Base-by-base conservation (phyloP, 352 stramenopile genomes). In the Phytophthora foliorum region DNA sequence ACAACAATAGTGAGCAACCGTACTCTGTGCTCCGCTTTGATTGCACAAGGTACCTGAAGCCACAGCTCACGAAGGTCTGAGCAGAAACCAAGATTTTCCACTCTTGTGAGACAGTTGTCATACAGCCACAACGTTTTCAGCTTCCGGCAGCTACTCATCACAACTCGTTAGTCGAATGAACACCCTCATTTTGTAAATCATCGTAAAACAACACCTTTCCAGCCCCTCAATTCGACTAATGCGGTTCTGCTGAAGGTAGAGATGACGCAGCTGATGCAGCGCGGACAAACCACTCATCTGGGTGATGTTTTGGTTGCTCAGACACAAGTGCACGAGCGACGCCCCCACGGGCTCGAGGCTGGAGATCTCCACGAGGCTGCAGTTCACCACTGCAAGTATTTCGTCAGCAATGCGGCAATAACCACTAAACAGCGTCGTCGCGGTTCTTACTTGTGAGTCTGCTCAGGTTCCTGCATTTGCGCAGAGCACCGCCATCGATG, bases 231-330 rank as follows among this genome's bases (percentile, higher is more conserved):
- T 94, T 45, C 61, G 77, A 41, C 77, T 59, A 39, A 98, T 95
- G 17, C 44, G 64, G 65, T 97, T 97, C 42, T 93, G 81, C 38
- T 97, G 89, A 13, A 97, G 72, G 63, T 88, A 94, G 3, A 97
- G 59, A 58, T 82, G 67, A 6, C 86, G 75, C 21, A 97, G 67
- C 32, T 91, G 75, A 13, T 82, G 80, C 21, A 97, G 72, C 25
- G 74, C 55, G 22, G 67, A 58, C 19, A 97, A 75, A 0, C 74
- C 72, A 41, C 78, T 77, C 19, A 97, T 89, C 6, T 52, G 50
- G 22, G 65, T 72, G 42, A 96, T 74, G 36, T 72, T 51, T 59
- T 98, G 90, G 62, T 92, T 82, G 46, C 73, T 84, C 27, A 97
- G 79, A 57, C 82, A 93, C 45, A 98, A 78, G 41, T 92, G 77